Evolutionary conservation across 495 filamentous ascomycete species (phyloP).

Genomic region (Sporormia fimetaria): DNA sequence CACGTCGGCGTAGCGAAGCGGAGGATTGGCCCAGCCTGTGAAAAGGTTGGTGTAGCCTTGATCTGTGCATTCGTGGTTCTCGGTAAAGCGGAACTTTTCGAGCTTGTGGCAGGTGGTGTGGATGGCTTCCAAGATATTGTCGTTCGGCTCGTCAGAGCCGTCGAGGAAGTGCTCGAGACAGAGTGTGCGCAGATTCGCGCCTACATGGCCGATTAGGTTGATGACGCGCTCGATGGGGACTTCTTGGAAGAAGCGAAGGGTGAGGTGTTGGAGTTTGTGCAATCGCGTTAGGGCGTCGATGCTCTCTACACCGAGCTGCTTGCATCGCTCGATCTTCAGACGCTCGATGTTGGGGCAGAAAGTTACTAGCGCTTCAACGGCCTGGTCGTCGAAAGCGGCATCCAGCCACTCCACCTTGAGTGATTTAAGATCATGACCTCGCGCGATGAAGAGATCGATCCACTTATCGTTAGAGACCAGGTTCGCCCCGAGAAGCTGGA

Average conservation of each 20-base stretch:
- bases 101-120: constrained; percentile 57
- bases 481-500: constrained; percentile 67
- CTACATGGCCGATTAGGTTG: constrained; percentile 47
- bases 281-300: constrained; percentile 46
- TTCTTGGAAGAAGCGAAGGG: constrained; percentile 49
- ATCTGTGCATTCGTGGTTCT: constrained; percentile 64
- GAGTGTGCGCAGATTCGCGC: constrained; percentile 54
- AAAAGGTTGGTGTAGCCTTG: constrained; percentile 60
- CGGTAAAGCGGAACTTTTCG: constrained; percentile 62
- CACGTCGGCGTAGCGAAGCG: constrained; percentile 57
- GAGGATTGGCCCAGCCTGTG: constrained; percentile 57
- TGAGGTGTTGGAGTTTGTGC: constrained; percentile 55
- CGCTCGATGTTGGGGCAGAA: constrained; percentile 54
- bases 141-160: constrained; percentile 26
- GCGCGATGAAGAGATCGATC: constrained; percentile 49
- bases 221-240: constrained; percentile 47
- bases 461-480: constrained; percentile 62
- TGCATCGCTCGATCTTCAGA: constrained; percentile 59
- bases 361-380: constrained; percentile 43
- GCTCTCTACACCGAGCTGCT: constrained; percentile 38
- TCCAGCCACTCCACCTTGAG: constrained; percentile 59
- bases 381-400: constrained; percentile 61
- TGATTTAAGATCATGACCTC: constrained; percentile 50
- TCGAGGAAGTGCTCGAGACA: constrained; percentile 48
- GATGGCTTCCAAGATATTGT: constrained; percentile 41